phyloP scores from a whole-genome alignment of 2,329 filamentous ascomycete genomes.

The Epichloe hybrida region DNA sequence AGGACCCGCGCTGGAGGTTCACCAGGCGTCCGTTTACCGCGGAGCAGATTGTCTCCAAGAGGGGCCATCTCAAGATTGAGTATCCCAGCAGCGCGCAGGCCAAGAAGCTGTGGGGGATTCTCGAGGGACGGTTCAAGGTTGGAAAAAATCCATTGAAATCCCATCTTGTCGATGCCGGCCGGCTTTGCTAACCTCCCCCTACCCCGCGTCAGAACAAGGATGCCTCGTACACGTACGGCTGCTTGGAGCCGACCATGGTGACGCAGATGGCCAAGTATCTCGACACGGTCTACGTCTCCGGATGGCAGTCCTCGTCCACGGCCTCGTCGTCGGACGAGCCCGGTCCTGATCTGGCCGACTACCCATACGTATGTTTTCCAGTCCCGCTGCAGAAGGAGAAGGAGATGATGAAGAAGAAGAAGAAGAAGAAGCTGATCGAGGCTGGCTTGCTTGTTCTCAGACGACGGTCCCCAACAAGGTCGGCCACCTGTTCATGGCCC shows the following conservation, averaged over 20 bases:
- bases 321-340: constrained; percentile 92
- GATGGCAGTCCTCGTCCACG: constrained; percentile 96
- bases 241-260: constrained; percentile 94
- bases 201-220: constrained; percentile 33
- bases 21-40: constrained; percentile 90
- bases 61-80: constrained; percentile 72
- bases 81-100: constrained; percentile 81
- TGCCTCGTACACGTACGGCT: constrained; percentile 91
- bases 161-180: too few species aligned
- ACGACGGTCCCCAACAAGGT: constrained; percentile 99
- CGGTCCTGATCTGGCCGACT: constrained; percentile 93
- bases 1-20: constrained; percentile 77
- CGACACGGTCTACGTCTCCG: constrained; percentile 96
- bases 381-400: neutral
- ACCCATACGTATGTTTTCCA: constrained; percentile 58
- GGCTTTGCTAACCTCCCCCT: too few species aligned
- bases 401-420: too few species aligned
- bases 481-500: constrained; percentile 91
- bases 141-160: too few species aligned
- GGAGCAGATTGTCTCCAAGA: constrained; percentile 92
- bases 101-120: constrained; percentile 89
- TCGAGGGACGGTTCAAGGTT: constrained; percentile 78
- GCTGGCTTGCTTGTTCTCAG: constrained; percentile 26
- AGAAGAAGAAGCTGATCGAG: too few species aligned
- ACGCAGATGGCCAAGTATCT: constrained; percentile 99